Conservation (phyloP, 2,329 filamentous ascomycete genomes). For the Onygenales sp. region DNA sequence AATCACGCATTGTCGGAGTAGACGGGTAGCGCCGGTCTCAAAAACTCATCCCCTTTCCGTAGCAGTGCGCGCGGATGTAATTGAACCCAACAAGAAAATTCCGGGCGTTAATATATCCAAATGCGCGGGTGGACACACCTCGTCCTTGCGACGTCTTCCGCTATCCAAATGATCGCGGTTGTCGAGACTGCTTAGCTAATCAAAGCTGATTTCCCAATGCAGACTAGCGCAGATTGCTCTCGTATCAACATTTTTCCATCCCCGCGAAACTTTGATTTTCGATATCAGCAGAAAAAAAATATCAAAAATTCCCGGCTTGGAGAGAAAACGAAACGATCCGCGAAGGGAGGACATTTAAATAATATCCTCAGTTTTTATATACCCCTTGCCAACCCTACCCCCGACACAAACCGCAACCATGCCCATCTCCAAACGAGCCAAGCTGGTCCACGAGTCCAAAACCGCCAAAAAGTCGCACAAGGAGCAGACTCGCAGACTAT, state of each 20-base stretch:
- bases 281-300: constrained; percentile 9
- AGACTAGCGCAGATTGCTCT: constrained; percentile 21
- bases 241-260: constrained; percentile 27
- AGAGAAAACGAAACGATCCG: neutral
- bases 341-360: neutral
- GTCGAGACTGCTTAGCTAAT: constrained; percentile 5
- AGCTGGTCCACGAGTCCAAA: constrained; percentile 81
- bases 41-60: neutral
- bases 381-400: neutral
- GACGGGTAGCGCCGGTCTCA: neutral
- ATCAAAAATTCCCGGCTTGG: constrained; percentile 20
- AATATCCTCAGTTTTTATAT: neutral
- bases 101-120: too few relatives aligned
- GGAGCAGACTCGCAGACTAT: constrained; percentile 77
- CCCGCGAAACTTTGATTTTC: constrained; percentile 11
- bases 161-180: neutral
- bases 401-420: constrained; percentile 40
- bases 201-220: constrained; percentile 24
- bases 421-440: constrained; percentile 93
- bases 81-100: neutral
- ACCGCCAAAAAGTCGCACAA: constrained; percentile 88
- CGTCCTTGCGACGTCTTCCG: too few relatives aligned
- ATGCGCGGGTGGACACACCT: too few relatives aligned
- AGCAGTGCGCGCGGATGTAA: neutral
- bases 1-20: constrained; percentile 65